A percentile compares a stretch with the other conserved stretches of the same genome.
Conservation (phyloP, 2,329 filamentous ascomycete genomes). For the Talaromyces marneffei region DNA sequence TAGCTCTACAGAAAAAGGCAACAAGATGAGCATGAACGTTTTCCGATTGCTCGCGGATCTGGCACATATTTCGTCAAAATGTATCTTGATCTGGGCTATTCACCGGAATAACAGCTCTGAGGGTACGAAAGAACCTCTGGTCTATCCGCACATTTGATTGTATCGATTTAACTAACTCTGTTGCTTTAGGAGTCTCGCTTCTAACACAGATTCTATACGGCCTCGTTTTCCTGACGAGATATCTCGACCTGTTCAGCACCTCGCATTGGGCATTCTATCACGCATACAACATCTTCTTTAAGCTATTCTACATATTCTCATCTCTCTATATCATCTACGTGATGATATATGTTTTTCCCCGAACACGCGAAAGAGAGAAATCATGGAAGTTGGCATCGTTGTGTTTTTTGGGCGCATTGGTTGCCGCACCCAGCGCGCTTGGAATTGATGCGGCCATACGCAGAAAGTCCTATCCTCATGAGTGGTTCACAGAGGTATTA, state of each 20-base stretch:
- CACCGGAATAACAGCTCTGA: slow-evolving; percentile 83
- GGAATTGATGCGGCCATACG: slow-evolving; percentile 55
- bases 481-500: slow-evolving; percentile 37
- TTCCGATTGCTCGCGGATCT: slow-evolving; percentile 79
- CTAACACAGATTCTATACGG: slow-evolving; percentile 84
- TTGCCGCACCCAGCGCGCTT: slow-evolving; percentile 64
- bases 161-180: background rate
- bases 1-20: background rate
- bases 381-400: slow-evolving; percentile 85
- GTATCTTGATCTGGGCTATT: slow-evolving; percentile 84
- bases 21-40: slow-evolving; percentile 20
- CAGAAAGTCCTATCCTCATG: slow-evolving; percentile 42
- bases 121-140: slow-evolving; percentile 45
- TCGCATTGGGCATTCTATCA: slow-evolving; percentile 23
- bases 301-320: slow-evolving; percentile 79
- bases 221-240: slow-evolving; percentile 77
- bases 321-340: slow-evolving; percentile 80
- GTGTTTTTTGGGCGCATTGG: slow-evolving; percentile 59
- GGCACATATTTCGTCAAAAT: slow-evolving; percentile 79
- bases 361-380: slow-evolving; percentile 83
- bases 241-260: slow-evolving; percentile 68
- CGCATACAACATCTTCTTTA: slow-evolving; percentile 72
- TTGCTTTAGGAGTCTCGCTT: slow-evolving; percentile 67
- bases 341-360: slow-evolving; percentile 80
- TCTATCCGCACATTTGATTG: background rate